Evolutionary conservation across 2,329 filamentous ascomycete genomes (phyloP).

Genomic region (Alternaria incomplexa): DNA sequence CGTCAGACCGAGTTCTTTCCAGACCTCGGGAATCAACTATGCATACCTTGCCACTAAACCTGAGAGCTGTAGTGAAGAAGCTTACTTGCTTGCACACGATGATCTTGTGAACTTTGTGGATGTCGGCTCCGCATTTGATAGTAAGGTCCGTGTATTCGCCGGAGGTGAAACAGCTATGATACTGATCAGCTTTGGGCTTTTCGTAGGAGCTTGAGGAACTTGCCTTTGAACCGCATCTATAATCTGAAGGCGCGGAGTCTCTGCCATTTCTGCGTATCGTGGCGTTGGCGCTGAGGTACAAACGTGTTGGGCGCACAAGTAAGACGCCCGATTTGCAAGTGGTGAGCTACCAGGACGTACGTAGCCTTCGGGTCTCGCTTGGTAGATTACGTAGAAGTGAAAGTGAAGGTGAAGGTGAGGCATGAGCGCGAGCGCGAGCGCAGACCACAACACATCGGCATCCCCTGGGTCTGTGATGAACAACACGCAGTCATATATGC

Average conservation of each 20-base stretch:
- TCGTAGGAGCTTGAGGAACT: background rate
- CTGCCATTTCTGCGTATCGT: background rate
- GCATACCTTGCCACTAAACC: slow-evolving; percentile 14
- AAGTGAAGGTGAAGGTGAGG: background rate
- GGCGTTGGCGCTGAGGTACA: background rate
- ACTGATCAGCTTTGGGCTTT: background rate
- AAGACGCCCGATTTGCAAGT: background rate
- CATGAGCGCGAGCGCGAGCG: no score
- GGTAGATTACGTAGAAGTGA: no score
- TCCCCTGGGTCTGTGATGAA: background rate
- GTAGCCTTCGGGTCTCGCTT: background rate
- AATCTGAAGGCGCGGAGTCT: background rate
- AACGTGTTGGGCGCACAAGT: no score
- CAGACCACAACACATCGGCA: background rate
- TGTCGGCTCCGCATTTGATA: slow-evolving; percentile 13
- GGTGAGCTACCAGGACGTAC: background rate
- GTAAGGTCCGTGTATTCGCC: slow-evolving; percentile 4
- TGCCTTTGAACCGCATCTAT: background rate
- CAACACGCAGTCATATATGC: background rate
- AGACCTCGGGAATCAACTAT: no score
- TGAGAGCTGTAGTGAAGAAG: slow-evolving; percentile 15
- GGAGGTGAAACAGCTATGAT: background rate
- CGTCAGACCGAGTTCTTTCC: background rate
- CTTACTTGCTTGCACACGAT: slow-evolving; percentile 14
- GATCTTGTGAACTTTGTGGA: slow-evolving; percentile 17